Conservation (phyloP, 306 rosid genomes). For the Cucurbita moschata region DNA sequence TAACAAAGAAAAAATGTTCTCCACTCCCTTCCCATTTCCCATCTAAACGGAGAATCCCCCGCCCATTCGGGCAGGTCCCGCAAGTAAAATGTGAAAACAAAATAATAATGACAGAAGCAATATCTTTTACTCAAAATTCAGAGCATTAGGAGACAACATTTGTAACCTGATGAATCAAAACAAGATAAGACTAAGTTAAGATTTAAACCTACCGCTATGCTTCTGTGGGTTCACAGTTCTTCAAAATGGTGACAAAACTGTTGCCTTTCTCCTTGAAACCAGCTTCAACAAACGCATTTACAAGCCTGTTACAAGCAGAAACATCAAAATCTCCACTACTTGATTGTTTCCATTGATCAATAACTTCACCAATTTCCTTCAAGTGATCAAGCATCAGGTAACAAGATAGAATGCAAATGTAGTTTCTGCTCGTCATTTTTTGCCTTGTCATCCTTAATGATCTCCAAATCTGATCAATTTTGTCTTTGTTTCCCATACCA, state of each 20-base stretch:
- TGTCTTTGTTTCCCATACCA: conserved; percentile 58
- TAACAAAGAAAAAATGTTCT: no score
- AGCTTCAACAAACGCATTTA: conserved; percentile 41
- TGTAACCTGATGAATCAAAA: background rate
- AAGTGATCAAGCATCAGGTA: conserved; percentile 61
- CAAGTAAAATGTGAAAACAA: background rate
- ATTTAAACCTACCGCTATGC: background rate
- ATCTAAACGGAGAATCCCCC: no score
- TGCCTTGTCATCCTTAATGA: conserved; percentile 65
- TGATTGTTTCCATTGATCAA: conserved; percentile 82
- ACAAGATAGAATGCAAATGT: conserved; percentile 53
- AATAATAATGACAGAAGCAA: background rate
- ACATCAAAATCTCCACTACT: conserved; percentile 38
- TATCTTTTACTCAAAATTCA: background rate
- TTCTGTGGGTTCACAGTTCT: conserved; percentile 22
- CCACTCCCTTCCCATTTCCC: no score
- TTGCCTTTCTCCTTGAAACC: conserved; percentile 38
- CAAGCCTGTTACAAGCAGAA: conserved; percentile 38
- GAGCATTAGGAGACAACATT: background rate
- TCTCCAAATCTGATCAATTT: conserved; percentile 75
- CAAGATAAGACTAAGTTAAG: background rate
- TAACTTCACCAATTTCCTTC: conserved; percentile 54
- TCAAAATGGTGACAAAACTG: conserved; percentile 38
- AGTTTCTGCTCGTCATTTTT: conserved; percentile 75
- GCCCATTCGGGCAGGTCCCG: no score